Evolutionary conservation across 257 asterid genomes (phyloP), one percentile per base, ranked within the genome.

Genomic region (Solanum appendiculatum): DNA sequence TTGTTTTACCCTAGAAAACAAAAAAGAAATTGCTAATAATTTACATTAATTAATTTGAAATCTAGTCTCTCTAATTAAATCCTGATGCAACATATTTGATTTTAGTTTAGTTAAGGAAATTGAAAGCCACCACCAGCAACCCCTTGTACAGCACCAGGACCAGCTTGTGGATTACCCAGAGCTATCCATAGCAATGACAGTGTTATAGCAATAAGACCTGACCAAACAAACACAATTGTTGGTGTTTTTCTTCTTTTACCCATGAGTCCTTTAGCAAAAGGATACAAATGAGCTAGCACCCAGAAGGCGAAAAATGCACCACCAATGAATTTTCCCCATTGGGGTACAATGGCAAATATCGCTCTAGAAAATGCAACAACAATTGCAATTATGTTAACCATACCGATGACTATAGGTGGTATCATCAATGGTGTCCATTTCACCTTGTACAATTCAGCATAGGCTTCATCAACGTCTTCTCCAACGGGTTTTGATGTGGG

Each of bases 201-300:
- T 6, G 92, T 91, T 7, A 91, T 91, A 20, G 93, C 93, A 48
- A 91, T 86, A 23, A 91, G 92, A 9, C 93, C 92, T 6, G 92
- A 87, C 93, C 93, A 91, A 18, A 91, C 93, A 75, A 88, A 91
- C n/a, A 91, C 91, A 46, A 91, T 87, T 25, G 93, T 91, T 2
- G 93, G 93, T 64, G 93, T 91, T 88, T 89, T 91, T 40, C 90
- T 75, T 48, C 90, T 74, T 85, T 89, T 88, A 36, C 91, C 93
- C 93, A 91, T 91, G 25, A 91, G 82, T 46, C 93, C 93, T 77
- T 91, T 91, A 3, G 93, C 93, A 40, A 91, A 91, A 40, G 92
- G 93, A 84, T 91, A 90, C 51, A 91, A 82, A 64, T 91, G 93
- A 39, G 91, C 91, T 86, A 91, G 72, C 16, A 91, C 93, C 93